These are phyloP conservation scores for Plectosphaerella cucumerina DNA, from an alignment of 2,329 filamentous ascomycete species.

Conservation along the genomic window DNA sequence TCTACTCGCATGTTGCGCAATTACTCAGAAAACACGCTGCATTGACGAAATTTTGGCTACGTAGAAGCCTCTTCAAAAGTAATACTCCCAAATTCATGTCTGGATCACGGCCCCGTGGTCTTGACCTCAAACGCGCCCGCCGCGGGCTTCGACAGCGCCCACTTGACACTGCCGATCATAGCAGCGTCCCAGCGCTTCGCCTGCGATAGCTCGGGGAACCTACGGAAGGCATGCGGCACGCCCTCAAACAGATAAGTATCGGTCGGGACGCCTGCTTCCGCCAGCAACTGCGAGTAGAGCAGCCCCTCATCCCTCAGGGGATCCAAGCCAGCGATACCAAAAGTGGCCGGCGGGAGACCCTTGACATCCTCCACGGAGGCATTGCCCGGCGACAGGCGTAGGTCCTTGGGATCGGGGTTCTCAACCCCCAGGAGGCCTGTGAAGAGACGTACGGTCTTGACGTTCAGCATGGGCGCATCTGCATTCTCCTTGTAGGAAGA, in stretches of 20 bases:
- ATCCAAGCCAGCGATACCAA: slow-evolving; percentile 42
- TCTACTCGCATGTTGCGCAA: no score
- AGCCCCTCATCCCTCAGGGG: slow-evolving; percentile 44
- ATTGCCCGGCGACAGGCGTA: slow-evolving; percentile 33
- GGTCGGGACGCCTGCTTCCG: slow-evolving; percentile 30
- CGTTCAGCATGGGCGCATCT: slow-evolving; percentile 44
- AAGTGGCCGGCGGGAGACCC: slow-evolving; percentile 36
- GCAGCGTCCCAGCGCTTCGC: not conserved
- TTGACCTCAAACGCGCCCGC: slow-evolving; percentile 17
- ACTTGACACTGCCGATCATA: not conserved
- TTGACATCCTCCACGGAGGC: slow-evolving; percentile 26
- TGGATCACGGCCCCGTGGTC: not conserved
- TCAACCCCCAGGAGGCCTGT: slow-evolving; percentile 21
- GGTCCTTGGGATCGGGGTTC: slow-evolving; percentile 22
- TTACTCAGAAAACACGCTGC: no score
- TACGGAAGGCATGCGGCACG: not conserved
- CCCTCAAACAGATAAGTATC: not conserved
- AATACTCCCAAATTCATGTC: no score
- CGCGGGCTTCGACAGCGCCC: not conserved
- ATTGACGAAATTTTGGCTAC: no score
- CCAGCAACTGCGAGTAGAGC: slow-evolving; percentile 37
- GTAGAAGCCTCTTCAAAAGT: no score
- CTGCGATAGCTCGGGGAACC: not conserved
- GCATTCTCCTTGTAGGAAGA: slow-evolving; percentile 42
- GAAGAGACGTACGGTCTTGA: slow-evolving; percentile 28